Base-by-base conservation (phyloP, 2,329 filamentous ascomycete genomes). In the Fusarium sp. region DNA sequence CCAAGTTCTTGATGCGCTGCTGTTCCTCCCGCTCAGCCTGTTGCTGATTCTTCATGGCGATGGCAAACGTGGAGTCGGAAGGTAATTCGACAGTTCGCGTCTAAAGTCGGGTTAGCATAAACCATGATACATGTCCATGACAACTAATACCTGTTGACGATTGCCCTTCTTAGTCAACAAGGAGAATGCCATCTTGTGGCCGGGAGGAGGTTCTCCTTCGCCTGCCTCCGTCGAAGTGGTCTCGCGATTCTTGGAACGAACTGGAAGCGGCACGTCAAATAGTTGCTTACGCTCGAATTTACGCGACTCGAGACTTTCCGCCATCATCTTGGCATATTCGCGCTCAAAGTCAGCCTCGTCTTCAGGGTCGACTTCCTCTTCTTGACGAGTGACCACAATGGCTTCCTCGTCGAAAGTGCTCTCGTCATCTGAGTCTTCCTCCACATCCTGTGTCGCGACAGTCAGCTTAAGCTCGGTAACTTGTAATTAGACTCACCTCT, bases 271-370 rank as follows among this genome's bases (percentile, higher is more conserved):
- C n/a, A 98, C 93, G 78, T 99, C 97, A 76, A 99, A 98, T 52
- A 96, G 87, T 28, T 93, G 90, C 81, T 97, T 98, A 66, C 96
- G 92, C 76, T 99, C 96, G 72, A 97, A 97, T 75, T 97, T 98
- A 73, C 96, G 90, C 6, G 95, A 97, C 72, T 99, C 96, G 74
- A 97, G 84, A 81, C 95, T 98, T 80, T 99, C 96, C 51, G 95
- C 89, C 95, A 99, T 98, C 89, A 99, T 92, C 80, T 97, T 98
- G 38, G 96, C 95, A 79, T 97, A 96, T 80, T 98, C 96, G 74
- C 95, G 93, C 77, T 99, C 97, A 78, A 99, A 99, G 42, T 99
- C 96, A 8, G 95, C 96, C 76, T 99, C 96, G 40, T 92, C 94
- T 81, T 98, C 95, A 1, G 95, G 95, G 71, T 99, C 95, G 58